phyloP scores from a whole-genome alignment of 345 rosid species.

The Crucihimalaya himalaica region DNA sequence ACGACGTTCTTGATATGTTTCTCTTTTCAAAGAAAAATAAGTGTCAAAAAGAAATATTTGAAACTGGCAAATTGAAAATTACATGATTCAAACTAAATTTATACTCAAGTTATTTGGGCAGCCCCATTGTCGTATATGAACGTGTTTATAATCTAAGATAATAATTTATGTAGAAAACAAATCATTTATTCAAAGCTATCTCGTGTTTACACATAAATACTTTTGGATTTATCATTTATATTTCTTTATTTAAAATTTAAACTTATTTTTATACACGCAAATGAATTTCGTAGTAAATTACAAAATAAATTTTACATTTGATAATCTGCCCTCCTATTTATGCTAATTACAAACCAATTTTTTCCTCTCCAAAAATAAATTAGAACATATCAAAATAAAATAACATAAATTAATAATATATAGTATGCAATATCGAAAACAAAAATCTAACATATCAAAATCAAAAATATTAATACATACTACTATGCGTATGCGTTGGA shows the following conservation, averaged over 20 bases:
- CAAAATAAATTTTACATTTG: background rate
- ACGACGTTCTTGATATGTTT: background rate
- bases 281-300: background rate
- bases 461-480: background rate
- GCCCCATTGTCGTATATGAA: background rate
- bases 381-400: background rate
- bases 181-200: background rate
- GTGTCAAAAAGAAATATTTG: background rate
- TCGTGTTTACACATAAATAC: background rate
- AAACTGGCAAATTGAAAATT: background rate
- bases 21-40: too few relatives aligned
- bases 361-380: background rate
- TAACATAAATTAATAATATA: too few relatives aligned
- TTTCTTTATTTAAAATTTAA: background rate
- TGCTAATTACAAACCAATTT: background rate
- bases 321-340: background rate
- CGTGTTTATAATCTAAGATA: background rate
- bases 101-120: background rate
- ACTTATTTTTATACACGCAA: background rate
- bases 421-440: background rate
- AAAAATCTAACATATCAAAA: background rate
- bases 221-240: slow-evolving; percentile 3
- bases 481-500: background rate
- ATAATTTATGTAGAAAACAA: background rate
- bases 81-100: background rate